phyloP scores from a whole-genome alignment of 148 eudicot genomes.

The Cornus controversa region DNA sequence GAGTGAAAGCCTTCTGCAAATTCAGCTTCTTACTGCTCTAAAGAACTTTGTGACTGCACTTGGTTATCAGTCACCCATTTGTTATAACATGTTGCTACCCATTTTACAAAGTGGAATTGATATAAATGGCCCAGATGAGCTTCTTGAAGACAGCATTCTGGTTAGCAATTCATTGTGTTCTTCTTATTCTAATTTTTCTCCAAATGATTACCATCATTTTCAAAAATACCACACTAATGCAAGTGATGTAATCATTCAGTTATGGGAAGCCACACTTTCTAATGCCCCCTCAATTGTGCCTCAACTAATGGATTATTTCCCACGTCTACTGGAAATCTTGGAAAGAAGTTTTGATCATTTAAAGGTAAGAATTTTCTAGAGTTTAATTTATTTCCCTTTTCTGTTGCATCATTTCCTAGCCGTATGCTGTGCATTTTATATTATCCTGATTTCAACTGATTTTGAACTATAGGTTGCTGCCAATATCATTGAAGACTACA shows the following conservation, averaged over 20 bases:
- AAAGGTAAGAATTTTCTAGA: slow-evolving; percentile 46
- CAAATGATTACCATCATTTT: background rate
- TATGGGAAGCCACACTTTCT: slow-evolving; percentile 95
- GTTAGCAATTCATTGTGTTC: slow-evolving; percentile 33
- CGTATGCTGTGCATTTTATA: background rate
- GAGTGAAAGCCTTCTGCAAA: slow-evolving; percentile 93
- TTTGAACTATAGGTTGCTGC: slow-evolving; percentile 72
- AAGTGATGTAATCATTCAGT: slow-evolving; percentile 42
- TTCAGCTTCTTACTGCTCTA: slow-evolving; percentile 90
- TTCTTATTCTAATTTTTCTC: background rate
- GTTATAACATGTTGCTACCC: slow-evolving; percentile 76
- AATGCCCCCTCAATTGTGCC: slow-evolving; percentile 91
- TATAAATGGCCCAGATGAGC: slow-evolving; percentile 90
- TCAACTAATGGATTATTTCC: slow-evolving; percentile 69
- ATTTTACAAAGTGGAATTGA: slow-evolving; percentile 72
- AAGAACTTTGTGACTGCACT: slow-evolving; percentile 88
- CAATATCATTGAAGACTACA: slow-evolving; percentile 78
- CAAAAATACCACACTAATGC: slow-evolving; percentile 6
- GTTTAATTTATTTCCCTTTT: background rate
- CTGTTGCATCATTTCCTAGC: background rate
- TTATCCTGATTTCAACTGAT: slow-evolving; percentile 8
- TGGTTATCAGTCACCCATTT: slow-evolving; percentile 80
- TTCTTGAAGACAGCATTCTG: slow-evolving; percentile 95
- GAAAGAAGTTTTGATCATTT: slow-evolving; percentile 95
- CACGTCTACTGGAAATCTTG: slow-evolving; percentile 69